These are phyloP conservation scores for Areca catechu DNA, from an alignment of 176 grass and related monocot species.

Conservation along the genomic window DNA sequence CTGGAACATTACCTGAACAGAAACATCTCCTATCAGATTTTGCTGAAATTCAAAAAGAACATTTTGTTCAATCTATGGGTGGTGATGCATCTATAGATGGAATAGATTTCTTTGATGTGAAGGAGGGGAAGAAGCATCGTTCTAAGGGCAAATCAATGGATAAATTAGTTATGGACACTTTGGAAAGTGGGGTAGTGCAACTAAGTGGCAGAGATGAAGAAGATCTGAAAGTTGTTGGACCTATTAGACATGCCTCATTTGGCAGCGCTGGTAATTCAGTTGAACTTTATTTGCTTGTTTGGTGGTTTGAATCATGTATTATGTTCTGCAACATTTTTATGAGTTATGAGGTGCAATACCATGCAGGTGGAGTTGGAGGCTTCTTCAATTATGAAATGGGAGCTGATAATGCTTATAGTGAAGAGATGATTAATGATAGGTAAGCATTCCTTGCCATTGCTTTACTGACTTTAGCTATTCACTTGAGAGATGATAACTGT, in stretches of 20 bases:
- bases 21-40: constrained; percentile 42
- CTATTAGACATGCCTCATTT: neutral
- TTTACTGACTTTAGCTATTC: neutral
- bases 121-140: constrained; percentile 34
- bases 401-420: constrained; percentile 36
- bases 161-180: neutral
- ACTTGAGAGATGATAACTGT: neutral
- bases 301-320: too few relatives aligned
- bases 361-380: constrained; percentile 4
- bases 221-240: neutral
- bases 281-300: neutral
- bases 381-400: constrained; percentile 18
- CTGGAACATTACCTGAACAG: constrained; percentile 53
- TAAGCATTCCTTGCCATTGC: constrained; percentile 13
- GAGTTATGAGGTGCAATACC: neutral
- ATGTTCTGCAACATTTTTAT: neutral
- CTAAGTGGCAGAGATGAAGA: neutral
- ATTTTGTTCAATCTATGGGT: constrained; percentile 38
- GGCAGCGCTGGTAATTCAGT: neutral
- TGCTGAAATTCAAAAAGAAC: constrained; percentile 50
- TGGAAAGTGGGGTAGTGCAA: neutral
- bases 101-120: constrained; percentile 27
- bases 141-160: constrained; percentile 15
- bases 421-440: constrained; percentile 33
- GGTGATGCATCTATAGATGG: constrained; percentile 24